Evolutionary conservation across 2,329 filamentous ascomycete species (phyloP).

Genomic region (Colletotrichum sp.): DNA sequence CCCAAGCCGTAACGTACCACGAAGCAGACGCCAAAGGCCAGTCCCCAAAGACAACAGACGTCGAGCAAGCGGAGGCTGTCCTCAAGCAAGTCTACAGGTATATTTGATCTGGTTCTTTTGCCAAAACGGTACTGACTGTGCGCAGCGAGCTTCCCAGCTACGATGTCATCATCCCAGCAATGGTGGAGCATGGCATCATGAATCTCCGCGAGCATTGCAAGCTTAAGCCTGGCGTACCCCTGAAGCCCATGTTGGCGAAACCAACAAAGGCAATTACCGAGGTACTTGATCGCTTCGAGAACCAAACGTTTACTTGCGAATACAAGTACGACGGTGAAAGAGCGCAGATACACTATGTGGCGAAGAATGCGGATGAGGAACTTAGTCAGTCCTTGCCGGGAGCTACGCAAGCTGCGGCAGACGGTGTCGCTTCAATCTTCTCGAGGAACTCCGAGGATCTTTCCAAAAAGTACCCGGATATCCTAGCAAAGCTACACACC

Average conservation of each 20-base stretch:
- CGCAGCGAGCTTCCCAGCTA: constrained; percentile 91
- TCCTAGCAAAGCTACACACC: constrained; percentile 82
- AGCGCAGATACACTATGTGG: constrained; percentile 98
- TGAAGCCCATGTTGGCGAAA: constrained; percentile 99
- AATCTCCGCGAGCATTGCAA: constrained; percentile 86
- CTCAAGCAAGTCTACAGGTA: constrained; percentile 91
- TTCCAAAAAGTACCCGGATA: constrained; percentile 97
- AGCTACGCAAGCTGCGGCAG: constrained; percentile 68
- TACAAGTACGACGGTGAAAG: constrained; percentile 99
- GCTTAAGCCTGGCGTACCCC: constrained; percentile 87
- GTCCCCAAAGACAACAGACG: constrained; percentile 73
- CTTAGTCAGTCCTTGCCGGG: constrained; percentile 66
- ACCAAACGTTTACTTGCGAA: constrained; percentile 95
- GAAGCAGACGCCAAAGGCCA: constrained; percentile 76
- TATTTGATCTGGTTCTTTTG: constrained; percentile 25
- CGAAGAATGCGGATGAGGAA: constrained; percentile 75
- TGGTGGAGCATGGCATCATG: constrained; percentile 85
- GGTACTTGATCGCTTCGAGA: constrained; percentile 94
- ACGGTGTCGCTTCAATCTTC: constrained; percentile 90
- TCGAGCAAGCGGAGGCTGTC: constrained; percentile 83
- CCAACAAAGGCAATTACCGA: constrained; percentile 98
- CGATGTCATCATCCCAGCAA: constrained; percentile 89
- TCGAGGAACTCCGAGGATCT: constrained; percentile 97
- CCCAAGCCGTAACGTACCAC: constrained; percentile 86
- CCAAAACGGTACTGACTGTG: constrained; percentile 35